Evolutionary conservation across 208 protist species (phyloP), one percentile per base, ranked within the genome.

Genomic region (Trypanosoma avium): DNA sequence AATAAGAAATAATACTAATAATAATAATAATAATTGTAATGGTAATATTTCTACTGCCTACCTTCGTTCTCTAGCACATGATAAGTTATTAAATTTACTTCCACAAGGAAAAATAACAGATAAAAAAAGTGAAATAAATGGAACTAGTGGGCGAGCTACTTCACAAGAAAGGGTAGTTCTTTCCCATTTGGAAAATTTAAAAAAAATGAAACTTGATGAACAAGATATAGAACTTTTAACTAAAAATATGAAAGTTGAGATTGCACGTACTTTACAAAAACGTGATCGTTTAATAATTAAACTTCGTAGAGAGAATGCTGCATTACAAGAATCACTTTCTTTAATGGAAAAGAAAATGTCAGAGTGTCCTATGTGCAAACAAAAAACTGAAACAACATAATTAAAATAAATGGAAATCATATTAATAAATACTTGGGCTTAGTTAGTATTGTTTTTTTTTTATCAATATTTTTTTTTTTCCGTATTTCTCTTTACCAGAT

Each of bases 281-380:
- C 83, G 78, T 22, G 79, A 89, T 24, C 30, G 47, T 0, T 38
- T 70, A 21, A 81, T 90, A 32, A 62, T 53, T 3, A 52, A 50
- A 36, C 79, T 90, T 40, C 59, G 62, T 15, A 22, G 55, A 10
- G 84, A 90, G 57, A 93, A 88, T 30, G 61, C 36, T 4, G 19
- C 57, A 46, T 62, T 93, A 33, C 55, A 61, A 17, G 43, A 55
- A 5, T 19, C 19, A 65, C 26, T 61, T 70, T 29, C 12, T 0
- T 26, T 17, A n/a, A 33, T 77, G 36, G 43, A 67, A 42, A 50
- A 64, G 40, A 65, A 22, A 38, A 27, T 49, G 10, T 29, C 13
- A 9, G 59, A 67, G 19, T 70, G 54, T 22, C 21, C 29, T 19
- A 24, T 32, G 15, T 70, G 54, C n/a, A 29, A n/a, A 30, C 7